Percentiles rank a stretch among this genome's conserved stretches.
phyloP scores from a whole-genome alignment of 2,329 filamentous ascomycete genomes.

The Verticillium longisporum region DNA sequence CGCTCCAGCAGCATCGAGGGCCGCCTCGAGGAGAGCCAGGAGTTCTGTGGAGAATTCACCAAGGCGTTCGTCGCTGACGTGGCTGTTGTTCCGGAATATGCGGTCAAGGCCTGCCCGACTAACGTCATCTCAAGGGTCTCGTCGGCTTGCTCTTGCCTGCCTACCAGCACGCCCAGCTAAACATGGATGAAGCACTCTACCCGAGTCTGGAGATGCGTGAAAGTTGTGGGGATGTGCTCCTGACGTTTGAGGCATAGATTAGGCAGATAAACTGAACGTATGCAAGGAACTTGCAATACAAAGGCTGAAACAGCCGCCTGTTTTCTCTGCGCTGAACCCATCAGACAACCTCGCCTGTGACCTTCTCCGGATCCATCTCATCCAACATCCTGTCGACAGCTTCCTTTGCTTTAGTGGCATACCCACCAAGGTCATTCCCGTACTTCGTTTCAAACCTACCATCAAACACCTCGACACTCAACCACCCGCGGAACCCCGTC shows the following conservation, averaged over 20 bases:
- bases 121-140: slow-evolving; percentile 15
- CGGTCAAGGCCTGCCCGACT: slow-evolving; percentile 10
- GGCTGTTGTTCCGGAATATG: slow-evolving; percentile 12
- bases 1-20: slow-evolving; percentile 9
- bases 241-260: neutral
- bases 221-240: neutral
- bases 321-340: neutral
- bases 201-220: neutral
- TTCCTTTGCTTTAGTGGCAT: slow-evolving; percentile 16
- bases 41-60: slow-evolving; percentile 15
- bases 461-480: slow-evolving; percentile 57
- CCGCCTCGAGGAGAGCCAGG: slow-evolving; percentile 13
- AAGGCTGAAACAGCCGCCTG: no score
- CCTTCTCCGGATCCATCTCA: slow-evolving; percentile 2
- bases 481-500: slow-evolving; percentile 61
- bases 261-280: neutral
- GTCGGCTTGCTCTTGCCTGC: slow-evolving; percentile 16
- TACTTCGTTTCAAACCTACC: slow-evolving; percentile 21
- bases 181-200: neutral
- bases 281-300: no score
- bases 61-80: slow-evolving; percentile 12
- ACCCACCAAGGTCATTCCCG: slow-evolving; percentile 18
- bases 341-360: neutral
- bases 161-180: slow-evolving; percentile 1
- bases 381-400: slow-evolving; percentile 4